Percentiles rank a stretch among this genome's conserved stretches.
Evolutionary conservation across 1,284 basidiomycete genomes (phyloP).

Genomic region (Coniophora puteana): DNA sequence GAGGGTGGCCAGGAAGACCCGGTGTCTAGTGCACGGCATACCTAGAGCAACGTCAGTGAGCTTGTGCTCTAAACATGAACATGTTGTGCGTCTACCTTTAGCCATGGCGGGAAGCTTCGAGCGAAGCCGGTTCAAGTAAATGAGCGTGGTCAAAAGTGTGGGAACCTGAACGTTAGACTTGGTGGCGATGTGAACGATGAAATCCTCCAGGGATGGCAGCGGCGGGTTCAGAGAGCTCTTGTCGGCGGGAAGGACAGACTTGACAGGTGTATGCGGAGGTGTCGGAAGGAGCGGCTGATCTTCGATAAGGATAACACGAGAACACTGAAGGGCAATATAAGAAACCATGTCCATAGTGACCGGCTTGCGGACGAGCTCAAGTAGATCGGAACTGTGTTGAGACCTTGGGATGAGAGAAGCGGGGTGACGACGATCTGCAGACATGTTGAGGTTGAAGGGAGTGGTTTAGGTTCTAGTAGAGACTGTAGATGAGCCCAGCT

Average conservation of each 20-base stretch:
- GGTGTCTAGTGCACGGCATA: conserved; percentile 89
- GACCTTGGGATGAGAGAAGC: conserved; percentile 69
- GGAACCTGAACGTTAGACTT: conserved; percentile 90
- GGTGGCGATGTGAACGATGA: conserved; percentile 83
- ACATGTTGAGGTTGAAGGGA: conserved; percentile 30
- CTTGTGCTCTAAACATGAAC: conserved; percentile 3
- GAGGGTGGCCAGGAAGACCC: conserved; percentile 92
- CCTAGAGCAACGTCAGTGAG: conserved; percentile 40
- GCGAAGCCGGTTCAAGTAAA: conserved; percentile 90
- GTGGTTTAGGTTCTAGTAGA: conserved; percentile 27
- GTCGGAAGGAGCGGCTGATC: conserved; percentile 41
- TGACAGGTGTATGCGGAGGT: conserved; percentile 55
- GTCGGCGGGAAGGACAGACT: conserved; percentile 31
- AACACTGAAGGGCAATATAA: conserved; percentile 66
- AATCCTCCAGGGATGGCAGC: conserved; percentile 80
- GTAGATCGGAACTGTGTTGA: conserved; percentile 72
- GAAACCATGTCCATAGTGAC: conserved; percentile 83
- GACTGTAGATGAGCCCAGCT: conserved; percentile 17
- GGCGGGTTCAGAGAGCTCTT: conserved; percentile 28
- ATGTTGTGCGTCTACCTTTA: conserved; percentile 58
- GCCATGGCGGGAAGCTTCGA: conserved; percentile 79
- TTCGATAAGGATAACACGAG: conserved; percentile 61
- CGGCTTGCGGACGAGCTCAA: conserved; percentile 72
- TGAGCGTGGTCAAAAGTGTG: conserved; percentile 87
- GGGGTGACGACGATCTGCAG: conserved; percentile 44